These are phyloP conservation scores for Cardamine resedifolia DNA, from an alignment of 345 rosid species.

Conservation along the genomic window DNA sequence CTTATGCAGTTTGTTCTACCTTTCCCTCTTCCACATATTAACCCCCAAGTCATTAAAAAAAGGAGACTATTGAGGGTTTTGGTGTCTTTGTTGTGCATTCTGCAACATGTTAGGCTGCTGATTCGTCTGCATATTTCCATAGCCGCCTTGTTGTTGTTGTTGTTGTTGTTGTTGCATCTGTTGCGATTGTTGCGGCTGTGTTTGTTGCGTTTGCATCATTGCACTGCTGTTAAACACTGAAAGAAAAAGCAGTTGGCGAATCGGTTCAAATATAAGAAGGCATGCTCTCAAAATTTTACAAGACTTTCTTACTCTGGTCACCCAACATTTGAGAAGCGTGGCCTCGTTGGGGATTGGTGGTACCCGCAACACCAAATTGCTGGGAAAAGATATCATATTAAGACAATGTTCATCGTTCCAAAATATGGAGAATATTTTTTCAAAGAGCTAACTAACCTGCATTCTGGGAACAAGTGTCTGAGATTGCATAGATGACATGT, in stretches of 20 bases:
- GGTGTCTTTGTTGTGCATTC: constrained; percentile 72
- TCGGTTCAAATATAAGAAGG: background rate
- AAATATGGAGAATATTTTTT: background rate
- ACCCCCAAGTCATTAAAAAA: background rate
- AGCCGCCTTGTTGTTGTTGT: constrained; percentile 57
- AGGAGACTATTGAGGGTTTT: constrained; percentile 56
- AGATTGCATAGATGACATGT: constrained; percentile 77
- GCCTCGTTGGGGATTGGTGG: constrained; percentile 62
- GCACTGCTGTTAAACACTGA: constrained; percentile 82
- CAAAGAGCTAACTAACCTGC: constrained; percentile 62
- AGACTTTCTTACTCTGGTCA: constrained; percentile 62
- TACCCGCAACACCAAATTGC: constrained; percentile 78
- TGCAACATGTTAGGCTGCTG: constrained; percentile 77
- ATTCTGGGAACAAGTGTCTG: constrained; percentile 44
- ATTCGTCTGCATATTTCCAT: constrained; percentile 63
- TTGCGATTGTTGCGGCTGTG: background rate
- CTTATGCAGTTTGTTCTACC: background rate
- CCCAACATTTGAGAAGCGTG: constrained; percentile 71
- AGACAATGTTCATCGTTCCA: background rate
- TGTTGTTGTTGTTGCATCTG: constrained; percentile 35
- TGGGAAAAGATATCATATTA: constrained; percentile 16
- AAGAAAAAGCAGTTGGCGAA: constrained; percentile 8
- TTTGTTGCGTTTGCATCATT: constrained; percentile 65
- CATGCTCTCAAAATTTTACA: constrained; percentile 17
- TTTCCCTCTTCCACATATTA: background rate